These are phyloP conservation scores for Sugiyamaella paludigena DNA, from an alignment of 1,139 yeast genomes.

Conservation along the genomic window DNA sequence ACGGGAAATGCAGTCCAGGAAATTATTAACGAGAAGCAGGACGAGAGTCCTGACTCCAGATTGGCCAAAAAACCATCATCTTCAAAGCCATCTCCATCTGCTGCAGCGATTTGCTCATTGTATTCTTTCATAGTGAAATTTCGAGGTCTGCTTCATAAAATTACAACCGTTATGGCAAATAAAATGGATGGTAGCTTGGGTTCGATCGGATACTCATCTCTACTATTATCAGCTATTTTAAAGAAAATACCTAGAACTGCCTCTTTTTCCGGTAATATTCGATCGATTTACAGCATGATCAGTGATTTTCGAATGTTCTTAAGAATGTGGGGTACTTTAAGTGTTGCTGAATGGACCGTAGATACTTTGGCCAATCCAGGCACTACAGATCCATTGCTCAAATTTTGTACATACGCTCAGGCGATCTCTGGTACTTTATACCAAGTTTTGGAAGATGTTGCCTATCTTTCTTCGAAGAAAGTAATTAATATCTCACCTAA, in stretches of 20 bases:
- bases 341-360: slow-evolving; percentile 39
- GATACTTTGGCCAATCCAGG: slow-evolving; percentile 26
- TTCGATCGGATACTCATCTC: slow-evolving; percentile 32
- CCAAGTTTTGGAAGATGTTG: slow-evolving; percentile 44
- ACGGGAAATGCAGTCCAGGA: too few relatives aligned
- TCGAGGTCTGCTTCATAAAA: slow-evolving; percentile 1
- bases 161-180: slow-evolving; percentile 11
- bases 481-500: slow-evolving; percentile 34
- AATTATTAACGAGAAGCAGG: too few relatives aligned
- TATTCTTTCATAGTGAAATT: slow-evolving; percentile 3
- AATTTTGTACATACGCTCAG: slow-evolving; percentile 36
- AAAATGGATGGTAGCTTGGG: slow-evolving; percentile 29
- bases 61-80: not conserved
- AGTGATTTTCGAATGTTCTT: slow-evolving; percentile 42
- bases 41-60: too few relatives aligned
- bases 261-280: slow-evolving; percentile 14
- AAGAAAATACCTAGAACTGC: slow-evolving; percentile 8
- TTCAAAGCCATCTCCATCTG: slow-evolving; percentile 5
- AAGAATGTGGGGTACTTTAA: slow-evolving; percentile 41
- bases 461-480: slow-evolving; percentile 41
- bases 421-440: slow-evolving; percentile 39
- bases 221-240: slow-evolving; percentile 30
- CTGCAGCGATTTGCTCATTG: slow-evolving; percentile 4
- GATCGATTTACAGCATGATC: slow-evolving; percentile 33
- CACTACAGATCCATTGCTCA: slow-evolving; percentile 26